These are phyloP conservation scores for Suillus lakei DNA, from an alignment of 768 basidiomycete genomes.

Conservation along the genomic window DNA sequence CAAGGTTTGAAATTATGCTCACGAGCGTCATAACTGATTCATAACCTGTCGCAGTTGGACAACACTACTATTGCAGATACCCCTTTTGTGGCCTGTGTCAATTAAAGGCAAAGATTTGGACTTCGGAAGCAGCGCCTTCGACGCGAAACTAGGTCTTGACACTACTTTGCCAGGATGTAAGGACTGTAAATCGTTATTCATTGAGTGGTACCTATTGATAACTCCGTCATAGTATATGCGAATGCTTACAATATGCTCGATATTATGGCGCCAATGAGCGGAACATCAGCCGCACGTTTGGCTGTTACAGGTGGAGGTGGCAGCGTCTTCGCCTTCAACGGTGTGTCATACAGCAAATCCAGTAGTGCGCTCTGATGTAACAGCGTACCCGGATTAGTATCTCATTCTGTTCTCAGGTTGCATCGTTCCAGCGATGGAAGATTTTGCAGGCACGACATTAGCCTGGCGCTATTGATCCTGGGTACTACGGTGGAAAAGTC, in stretches of 20 bases:
- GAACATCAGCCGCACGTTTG: not conserved
- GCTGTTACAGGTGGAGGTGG: not conserved
- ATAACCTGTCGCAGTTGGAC: not conserved
- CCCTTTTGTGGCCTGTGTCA: not conserved
- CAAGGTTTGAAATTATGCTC: not conserved
- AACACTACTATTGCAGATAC: not conserved
- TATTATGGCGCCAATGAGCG: not conserved
- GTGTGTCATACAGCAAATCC: not conserved
- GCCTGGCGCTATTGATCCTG: not conserved
- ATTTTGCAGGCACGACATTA: not conserved
- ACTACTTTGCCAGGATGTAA: not conserved
- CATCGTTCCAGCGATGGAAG: not conserved
- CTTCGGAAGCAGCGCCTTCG: not conserved
- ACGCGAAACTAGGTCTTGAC: not conserved
- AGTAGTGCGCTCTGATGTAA: not conserved
- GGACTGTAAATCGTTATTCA: not conserved
- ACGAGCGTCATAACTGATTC: not conserved
- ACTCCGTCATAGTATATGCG: not conserved
- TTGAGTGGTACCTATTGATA: not conserved
- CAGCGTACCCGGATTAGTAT: not conserved
- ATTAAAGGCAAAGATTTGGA: not conserved
- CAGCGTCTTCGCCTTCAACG: not conserved
- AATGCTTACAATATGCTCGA: not conserved
- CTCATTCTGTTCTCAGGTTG: not conserved
- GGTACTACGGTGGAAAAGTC: not conserved